Conservation (phyloP, 345 rosid genomes). For the Acer yangbiense region DNA sequence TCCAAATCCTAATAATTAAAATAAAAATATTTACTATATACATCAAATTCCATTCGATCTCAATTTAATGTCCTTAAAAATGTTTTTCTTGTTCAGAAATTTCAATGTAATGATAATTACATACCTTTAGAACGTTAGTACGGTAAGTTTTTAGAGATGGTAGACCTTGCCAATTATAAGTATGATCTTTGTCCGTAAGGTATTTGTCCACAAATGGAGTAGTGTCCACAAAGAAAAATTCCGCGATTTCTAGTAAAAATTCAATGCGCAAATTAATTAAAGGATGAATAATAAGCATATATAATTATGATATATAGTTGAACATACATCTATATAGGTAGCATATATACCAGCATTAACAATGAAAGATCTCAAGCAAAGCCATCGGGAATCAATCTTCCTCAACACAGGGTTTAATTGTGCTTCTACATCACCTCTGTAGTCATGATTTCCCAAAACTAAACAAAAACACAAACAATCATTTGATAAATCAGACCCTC, state of each 20-base stretch:
- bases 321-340: too few species aligned
- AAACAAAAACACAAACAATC: neutral
- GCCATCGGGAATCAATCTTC: conserved; percentile 32
- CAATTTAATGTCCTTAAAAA: neutral
- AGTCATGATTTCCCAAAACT: conserved; percentile 49
- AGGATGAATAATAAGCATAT: too few species aligned
- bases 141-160: conserved; percentile 28
- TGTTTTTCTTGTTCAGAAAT: neutral
- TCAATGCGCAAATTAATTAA: neutral
- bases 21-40: neutral
- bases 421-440: conserved; percentile 38
- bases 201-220: conserved; percentile 36
- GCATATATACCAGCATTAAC: conserved; percentile 27
- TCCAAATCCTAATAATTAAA: conserved; percentile 36
- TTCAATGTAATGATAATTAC: neutral
- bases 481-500: too few species aligned
- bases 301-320: too few species aligned
- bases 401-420: conserved; percentile 27
- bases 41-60: neutral
- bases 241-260: conserved; percentile 26
- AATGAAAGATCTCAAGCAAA: conserved; percentile 33
- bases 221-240: conserved; percentile 36
- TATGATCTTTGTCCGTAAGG: conserved; percentile 18
- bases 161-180: conserved; percentile 40
- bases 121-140: conserved; percentile 28